phyloP scores from a whole-genome alignment of 768 basidiomycete genomes.

The Hypholoma fasciculare region DNA sequence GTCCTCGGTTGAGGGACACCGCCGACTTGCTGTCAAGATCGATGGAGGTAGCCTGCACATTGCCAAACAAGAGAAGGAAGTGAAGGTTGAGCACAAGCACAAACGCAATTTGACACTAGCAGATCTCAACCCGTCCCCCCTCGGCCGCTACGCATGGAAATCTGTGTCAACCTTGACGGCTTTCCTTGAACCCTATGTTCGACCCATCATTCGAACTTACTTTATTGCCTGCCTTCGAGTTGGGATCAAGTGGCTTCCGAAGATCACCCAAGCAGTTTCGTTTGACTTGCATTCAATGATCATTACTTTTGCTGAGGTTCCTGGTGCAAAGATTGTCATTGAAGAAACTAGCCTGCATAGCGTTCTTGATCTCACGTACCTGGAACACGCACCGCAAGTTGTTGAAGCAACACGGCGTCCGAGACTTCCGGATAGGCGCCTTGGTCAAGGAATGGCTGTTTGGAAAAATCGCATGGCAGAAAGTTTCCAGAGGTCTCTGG shows the following conservation, averaged over 20 bases:
- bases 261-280: constrained; percentile 63
- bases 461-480: constrained; percentile 63
- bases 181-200: constrained; percentile 56
- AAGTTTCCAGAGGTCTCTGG: constrained; percentile 65
- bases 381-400: constrained; percentile 36
- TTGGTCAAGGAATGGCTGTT: constrained; percentile 52
- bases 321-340: constrained; percentile 51
- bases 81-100: constrained; percentile 28
- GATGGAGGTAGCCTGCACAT: constrained; percentile 62
- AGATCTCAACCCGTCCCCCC: constrained; percentile 46
- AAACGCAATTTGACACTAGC: constrained; percentile 46
- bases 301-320: constrained; percentile 50
- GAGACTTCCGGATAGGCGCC: constrained; percentile 22
- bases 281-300: constrained; percentile 63
- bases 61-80: constrained; percentile 26
- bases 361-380: constrained; percentile 53
- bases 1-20: constrained; percentile 46
- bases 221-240: constrained; percentile 57
- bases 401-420: constrained; percentile 17
- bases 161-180: constrained; percentile 41
- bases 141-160: constrained; percentile 39
- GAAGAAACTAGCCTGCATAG: constrained; percentile 54
- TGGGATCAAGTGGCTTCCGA: constrained; percentile 65
- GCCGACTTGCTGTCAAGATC: constrained; percentile 61
- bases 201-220: constrained; percentile 58